Evolutionary conservation across 139 green algal species (phyloP), one percentile per base, ranked within the genome.

Genomic region (Asterochloris sp.): DNA sequence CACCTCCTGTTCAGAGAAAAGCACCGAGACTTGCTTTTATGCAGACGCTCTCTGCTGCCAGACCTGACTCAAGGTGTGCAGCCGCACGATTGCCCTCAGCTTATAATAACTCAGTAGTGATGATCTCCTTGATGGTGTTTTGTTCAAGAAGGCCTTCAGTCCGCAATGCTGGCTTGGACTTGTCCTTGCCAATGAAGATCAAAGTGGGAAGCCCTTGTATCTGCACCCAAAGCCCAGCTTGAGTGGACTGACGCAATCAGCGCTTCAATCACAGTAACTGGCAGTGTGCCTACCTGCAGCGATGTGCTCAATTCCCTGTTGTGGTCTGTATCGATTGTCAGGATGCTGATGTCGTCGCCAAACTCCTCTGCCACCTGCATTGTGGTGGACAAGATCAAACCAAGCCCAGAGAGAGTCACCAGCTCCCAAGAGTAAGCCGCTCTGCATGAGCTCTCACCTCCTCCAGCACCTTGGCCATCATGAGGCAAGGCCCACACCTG

Each of bases 281-380:
- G 15, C 74, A 27, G 27, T 13, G 0, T 73, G 54, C 78, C 2
- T 17, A 92, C 89, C 90, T 92, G 89, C 78, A 96, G 89, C 73
- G 92, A 86, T 17, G 85, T 89, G 67, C 82, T 88, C 0, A 99
- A 90, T 64, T 95, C 90, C 0, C 89, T 87, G 84, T 99, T 96
- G 81, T 98, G 85, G 79, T 99, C 96, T 73, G 94, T 96, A 83
- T 99, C 96, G 19, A 99, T 84, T 82, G 99, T 98, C 13, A 99
- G 29, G 21, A 98, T 91, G 19, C 89, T 84, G 2, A 98, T 90
- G 12, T 79, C 83, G 47, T 95, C 94, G 13, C 89, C 88, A 66
- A 97, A 83, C 60, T 92, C 84, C 73, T 88, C 84, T 26, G 92
- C 92, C 26, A 96, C 90, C 88, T 96, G 86, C 73, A 83, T 54